Evolutionary conservation across 2,329 filamentous ascomycete genomes (phyloP), one percentile per base, ranked within the genome.

Genomic region (Aureobasidium sp.): DNA sequence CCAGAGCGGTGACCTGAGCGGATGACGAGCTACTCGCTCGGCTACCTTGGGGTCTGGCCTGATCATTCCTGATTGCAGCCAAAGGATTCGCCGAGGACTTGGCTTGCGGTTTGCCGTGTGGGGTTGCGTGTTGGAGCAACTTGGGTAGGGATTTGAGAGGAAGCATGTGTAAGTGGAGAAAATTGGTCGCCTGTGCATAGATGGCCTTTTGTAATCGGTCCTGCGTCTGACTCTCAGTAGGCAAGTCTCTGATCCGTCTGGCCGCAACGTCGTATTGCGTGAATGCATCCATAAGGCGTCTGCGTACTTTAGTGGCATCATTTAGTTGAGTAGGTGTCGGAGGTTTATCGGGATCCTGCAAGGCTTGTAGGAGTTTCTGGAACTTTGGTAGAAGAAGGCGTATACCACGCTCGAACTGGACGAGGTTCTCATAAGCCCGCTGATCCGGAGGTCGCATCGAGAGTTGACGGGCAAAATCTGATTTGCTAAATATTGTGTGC

Each of bases 81-180:
- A 88, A 76, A 2, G 83, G 81, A 25, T 72, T 70, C 29, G 72
- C 72, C 16, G 63, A 44, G 21, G 39, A 32, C 32, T 61, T 50
- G 48, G 71, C 48, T 42, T 65, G 66, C 34, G 71, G 63, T 32
- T 63, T 47, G 29, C 79, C 80, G 48, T 82, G 76, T 0, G 83
- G 79, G 0, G 79, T 80, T 13, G 83, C 82, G 67, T 86, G 83
- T 65, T 78, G 76, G 61, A 80, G 71, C 16, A 80, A 74, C 64
- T 76, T 76, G 0, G 77, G 78, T 8, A 79, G 68, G 15, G 74
- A 76, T 66, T 73, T 95, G 15, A 97, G 78, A 0, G 92, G 91
- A 9, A 97, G 81, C 90, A 97, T 95, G 69, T 97, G 90, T 4
- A 91, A 82, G 69, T 96, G 91, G 5, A 97, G 76, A 68, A 97